These are phyloP conservation scores for Raffaelea arxii DNA, from an alignment of 2,329 filamentous ascomycete genomes.

Conservation along the genomic window DNA sequence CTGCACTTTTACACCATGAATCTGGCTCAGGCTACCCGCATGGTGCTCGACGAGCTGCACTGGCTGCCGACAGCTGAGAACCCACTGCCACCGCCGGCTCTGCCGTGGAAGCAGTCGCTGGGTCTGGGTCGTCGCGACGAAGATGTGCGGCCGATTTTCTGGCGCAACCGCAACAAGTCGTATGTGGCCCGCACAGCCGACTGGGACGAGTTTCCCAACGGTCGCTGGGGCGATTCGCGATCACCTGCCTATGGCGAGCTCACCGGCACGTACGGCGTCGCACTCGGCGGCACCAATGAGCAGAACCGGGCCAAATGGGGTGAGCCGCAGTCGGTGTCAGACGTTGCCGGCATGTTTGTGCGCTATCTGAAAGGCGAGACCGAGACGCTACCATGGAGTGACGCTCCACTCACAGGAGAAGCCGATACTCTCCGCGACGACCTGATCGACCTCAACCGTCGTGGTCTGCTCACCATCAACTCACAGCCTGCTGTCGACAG, in stretches of 20 bases:
- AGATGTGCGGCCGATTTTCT: slow-evolving; percentile 96
- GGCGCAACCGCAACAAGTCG: slow-evolving; percentile 92
- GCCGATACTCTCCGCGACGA: slow-evolving; percentile 68
- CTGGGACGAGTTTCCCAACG: slow-evolving; percentile 99
- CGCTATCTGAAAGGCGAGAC: slow-evolving; percentile 74
- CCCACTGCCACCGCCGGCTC: slow-evolving; percentile 67
- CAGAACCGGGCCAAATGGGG: slow-evolving; percentile 95
- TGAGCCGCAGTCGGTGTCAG: slow-evolving; percentile 66
- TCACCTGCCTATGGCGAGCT: slow-evolving; percentile 94
- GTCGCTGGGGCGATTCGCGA: slow-evolving; percentile 93
- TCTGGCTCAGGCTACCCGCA: slow-evolving; percentile 82
- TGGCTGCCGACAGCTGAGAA: slow-evolving; percentile 69
- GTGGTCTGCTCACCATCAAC: slow-evolving; percentile 90
- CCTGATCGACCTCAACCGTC: slow-evolving; percentile 71
- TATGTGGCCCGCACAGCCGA: slow-evolving; percentile 94
- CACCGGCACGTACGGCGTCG: slow-evolving; percentile 85
- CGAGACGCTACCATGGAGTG: slow-evolving; percentile 85
- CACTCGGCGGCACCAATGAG: slow-evolving; percentile 88
- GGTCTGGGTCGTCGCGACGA: slow-evolving; percentile 81
- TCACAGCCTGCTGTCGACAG: slow-evolving; percentile 93
- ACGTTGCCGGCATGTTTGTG: slow-evolving; percentile 76
- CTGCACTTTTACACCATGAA: slow-evolving; percentile 99
- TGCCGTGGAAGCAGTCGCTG: slow-evolving; percentile 94
- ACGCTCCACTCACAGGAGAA: slow-evolving; percentile 75
- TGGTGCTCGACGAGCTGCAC: slow-evolving; percentile 84